These are phyloP conservation scores for Candida smagusa DNA, from an alignment of 1,139 yeast genomes.

Conservation along the genomic window DNA sequence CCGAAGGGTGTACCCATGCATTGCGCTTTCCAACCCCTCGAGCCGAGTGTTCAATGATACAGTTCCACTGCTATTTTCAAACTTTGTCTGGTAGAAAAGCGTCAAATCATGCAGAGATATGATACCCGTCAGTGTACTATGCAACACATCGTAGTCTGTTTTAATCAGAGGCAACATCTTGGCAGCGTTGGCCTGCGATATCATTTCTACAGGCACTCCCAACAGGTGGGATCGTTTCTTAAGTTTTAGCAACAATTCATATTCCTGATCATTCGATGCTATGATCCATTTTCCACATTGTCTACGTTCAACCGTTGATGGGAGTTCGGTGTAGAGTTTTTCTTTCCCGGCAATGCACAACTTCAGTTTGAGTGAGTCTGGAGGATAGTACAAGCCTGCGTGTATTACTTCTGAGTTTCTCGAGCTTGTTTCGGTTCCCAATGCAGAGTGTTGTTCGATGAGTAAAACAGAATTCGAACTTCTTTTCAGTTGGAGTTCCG, in stretches of 20 bases:
- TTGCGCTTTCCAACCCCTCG: conserved; percentile 29
- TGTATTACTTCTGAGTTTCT: conserved; percentile 91
- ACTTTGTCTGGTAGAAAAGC: conserved; percentile 52
- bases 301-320: conserved; percentile 8
- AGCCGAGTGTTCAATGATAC: conserved; percentile 63
- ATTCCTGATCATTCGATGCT: conserved; percentile 70
- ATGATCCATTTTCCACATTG: conserved; percentile 88
- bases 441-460: conserved; percentile 60
- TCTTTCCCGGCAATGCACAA: conserved; percentile 75
- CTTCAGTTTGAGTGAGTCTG: conserved; percentile 59
- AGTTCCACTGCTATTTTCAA: conserved; percentile 59
- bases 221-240: conserved; percentile 46
- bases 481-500: conserved; percentile 50
- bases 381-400: conserved; percentile 84
- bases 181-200: conserved; percentile 43
- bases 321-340: conserved; percentile 54
- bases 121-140: conserved; percentile 86
- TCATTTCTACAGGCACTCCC: conserved; percentile 58
- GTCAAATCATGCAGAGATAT: conserved; percentile 76
- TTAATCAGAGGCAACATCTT: conserved; percentile 60
- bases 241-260: conserved; percentile 53
- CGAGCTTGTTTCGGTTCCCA: conserved; percentile 81
- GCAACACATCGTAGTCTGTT: conserved; percentile 60
- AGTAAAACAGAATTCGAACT: conserved; percentile 53
- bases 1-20: conserved; percentile 22